Percentiles rank a stretch among this genome's conserved stretches.
Evolutionary conservation across 2,329 filamentous ascomycete genomes (phyloP).

Genomic region (Fusarium irregulare): DNA sequence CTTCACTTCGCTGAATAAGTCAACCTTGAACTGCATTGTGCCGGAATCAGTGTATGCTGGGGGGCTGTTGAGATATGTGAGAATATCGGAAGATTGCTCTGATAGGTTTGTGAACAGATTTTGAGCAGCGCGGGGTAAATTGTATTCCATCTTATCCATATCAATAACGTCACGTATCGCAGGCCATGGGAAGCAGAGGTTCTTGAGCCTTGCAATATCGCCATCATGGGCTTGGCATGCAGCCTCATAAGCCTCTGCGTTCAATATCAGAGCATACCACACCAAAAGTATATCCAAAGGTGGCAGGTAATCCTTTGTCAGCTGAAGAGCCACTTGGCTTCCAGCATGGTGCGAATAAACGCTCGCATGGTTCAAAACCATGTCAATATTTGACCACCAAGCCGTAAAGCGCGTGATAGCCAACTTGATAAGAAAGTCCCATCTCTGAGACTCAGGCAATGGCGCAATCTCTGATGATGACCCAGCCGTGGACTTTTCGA

Average conservation of each 20-base stretch:
- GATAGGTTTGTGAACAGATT: constrained; percentile 28
- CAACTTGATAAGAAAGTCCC: constrained; percentile 27
- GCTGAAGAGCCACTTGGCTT: constrained; percentile 16
- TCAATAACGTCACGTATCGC: constrained; percentile 29
- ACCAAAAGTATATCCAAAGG: constrained; percentile 27
- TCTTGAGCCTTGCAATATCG: constrained; percentile 1
- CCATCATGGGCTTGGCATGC: constrained; percentile 9
- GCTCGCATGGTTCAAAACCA: constrained; percentile 16
- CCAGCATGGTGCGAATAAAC: constrained; percentile 27
- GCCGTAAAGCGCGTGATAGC: constrained; percentile 21
- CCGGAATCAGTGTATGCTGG: constrained; percentile 16
- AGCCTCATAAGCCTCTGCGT: constrained; percentile 3
- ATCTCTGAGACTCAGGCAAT: constrained; percentile 21
- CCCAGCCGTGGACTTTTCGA: not conserved
- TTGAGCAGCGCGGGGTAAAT: constrained; percentile 15
- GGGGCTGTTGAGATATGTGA: constrained; percentile 23
- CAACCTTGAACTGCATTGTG: not conserved
- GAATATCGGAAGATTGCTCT: constrained; percentile 18
- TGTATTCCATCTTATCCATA: constrained; percentile 18
- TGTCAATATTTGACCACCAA: constrained; percentile 30
- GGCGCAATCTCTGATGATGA: not conserved
- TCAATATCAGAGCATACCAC: constrained; percentile 28
- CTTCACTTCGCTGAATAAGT: constrained; percentile 23
- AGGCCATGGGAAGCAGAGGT: constrained; percentile 31
- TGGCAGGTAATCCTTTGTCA: constrained; percentile 24